A percentile compares a stretch with the other conserved stretches of the same genome.
These are phyloP conservation scores for Fusarium clavum DNA, from an alignment of 2,329 filamentous ascomycete genomes.

Conservation along the genomic window DNA sequence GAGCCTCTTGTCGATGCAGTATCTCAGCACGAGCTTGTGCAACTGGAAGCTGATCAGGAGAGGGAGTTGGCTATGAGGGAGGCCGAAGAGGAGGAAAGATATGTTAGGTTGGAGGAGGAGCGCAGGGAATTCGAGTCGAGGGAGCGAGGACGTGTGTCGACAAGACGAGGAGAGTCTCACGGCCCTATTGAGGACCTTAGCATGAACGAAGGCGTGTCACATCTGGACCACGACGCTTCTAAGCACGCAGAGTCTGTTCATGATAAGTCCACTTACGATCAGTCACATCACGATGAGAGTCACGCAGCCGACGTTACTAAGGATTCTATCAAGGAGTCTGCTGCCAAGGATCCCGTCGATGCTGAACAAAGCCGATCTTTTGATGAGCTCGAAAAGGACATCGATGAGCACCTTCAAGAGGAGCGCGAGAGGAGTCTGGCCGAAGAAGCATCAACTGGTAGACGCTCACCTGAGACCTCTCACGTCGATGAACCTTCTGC, in stretches of 20 bases:
- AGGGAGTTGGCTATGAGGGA: slow-evolving; percentile 53
- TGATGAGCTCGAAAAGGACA: slow-evolving; percentile 38
- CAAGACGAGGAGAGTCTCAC: slow-evolving; percentile 22
- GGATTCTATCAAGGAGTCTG: slow-evolving; percentile 16
- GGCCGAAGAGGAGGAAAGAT: slow-evolving; percentile 51
- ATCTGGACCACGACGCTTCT: slow-evolving; percentile 11
- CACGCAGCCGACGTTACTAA: slow-evolving; percentile 9
- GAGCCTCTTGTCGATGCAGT: slow-evolving; percentile 75
- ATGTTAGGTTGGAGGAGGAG: slow-evolving; percentile 43
- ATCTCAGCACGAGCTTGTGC: slow-evolving; percentile 70
- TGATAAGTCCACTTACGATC: slow-evolving; percentile 12
- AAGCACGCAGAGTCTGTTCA: slow-evolving; percentile 20
- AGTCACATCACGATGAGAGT: slow-evolving; percentile 12
- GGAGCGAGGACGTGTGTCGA: slow-evolving; percentile 40
- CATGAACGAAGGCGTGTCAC: slow-evolving; percentile 28
- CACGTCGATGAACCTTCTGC: slow-evolving; percentile 23
- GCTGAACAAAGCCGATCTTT: slow-evolving; percentile 26
- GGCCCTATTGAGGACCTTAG: slow-evolving; percentile 16
- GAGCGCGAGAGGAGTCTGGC: slow-evolving; percentile 36
- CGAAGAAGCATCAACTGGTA: slow-evolving; percentile 15
- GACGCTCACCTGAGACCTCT: slow-evolving; percentile 28
- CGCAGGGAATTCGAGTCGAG: slow-evolving; percentile 46
- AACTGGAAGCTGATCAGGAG: slow-evolving; percentile 62
- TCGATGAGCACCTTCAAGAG: slow-evolving; percentile 37
- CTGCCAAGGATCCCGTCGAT: slow-evolving; percentile 2